These are phyloP conservation scores for Fusarium fracticaudum DNA, from an alignment of 2,329 filamentous ascomycete species.

Conservation along the genomic window DNA sequence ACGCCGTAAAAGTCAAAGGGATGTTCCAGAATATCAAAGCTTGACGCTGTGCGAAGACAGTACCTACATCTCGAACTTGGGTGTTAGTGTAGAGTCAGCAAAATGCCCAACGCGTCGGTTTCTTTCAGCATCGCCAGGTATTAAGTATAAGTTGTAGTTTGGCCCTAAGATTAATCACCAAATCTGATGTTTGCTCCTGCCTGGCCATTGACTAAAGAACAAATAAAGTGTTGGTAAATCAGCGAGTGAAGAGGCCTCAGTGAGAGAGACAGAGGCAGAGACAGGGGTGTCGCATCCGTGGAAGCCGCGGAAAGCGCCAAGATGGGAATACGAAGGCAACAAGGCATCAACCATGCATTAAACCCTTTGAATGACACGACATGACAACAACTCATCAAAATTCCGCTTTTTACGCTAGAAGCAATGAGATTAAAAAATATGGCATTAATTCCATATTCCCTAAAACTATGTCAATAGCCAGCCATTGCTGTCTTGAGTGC, in stretches of 20 bases:
- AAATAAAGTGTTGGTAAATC: background rate
- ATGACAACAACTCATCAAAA: background rate
- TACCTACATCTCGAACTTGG: rapidly evolving
- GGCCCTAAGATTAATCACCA: background rate
- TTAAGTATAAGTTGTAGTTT: rapidly evolving
- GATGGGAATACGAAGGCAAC: background rate
- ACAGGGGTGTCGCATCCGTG: background rate
- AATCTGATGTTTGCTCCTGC: background rate
- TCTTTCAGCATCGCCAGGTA: too few relatives aligned
- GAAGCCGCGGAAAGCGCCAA: background rate
- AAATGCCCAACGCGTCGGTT: background rate
- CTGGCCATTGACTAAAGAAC: background rate
- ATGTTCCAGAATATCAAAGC: background rate
- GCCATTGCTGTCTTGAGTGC: background rate
- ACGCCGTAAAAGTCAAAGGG: rapidly evolving
- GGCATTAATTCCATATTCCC: background rate
- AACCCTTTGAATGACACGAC: background rate
- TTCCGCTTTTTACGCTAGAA: background rate
- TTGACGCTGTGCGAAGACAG: background rate
- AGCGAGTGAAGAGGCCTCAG: background rate
- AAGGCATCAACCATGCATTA: background rate
- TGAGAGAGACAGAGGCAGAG: background rate
- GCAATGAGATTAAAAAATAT: background rate
- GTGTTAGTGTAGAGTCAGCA: background rate
- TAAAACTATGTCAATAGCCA: background rate